A percentile compares a stretch with the other conserved stretches of the same genome.
These are phyloP conservation scores for Tetrahymena thermophila DNA, from an alignment of 73 alveolate genomes.

Conservation along the genomic window DNA sequence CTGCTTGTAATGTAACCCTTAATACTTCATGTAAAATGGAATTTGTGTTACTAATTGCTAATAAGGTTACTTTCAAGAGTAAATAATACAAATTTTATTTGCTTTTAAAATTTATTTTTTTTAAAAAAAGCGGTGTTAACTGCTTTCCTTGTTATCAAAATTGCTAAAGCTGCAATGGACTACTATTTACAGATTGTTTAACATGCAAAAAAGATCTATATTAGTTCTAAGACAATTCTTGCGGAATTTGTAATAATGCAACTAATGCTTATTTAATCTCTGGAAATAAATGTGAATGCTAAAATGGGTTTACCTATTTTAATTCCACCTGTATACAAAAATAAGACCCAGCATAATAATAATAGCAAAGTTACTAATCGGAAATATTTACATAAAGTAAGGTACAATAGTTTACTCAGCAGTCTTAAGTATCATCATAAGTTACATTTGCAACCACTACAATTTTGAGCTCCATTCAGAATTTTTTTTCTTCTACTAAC, in stretches of 20 bases:
- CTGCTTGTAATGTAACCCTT: too few relatives aligned
- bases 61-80: too few relatives aligned
- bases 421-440: neutral
- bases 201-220: neutral
- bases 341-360: too few relatives aligned
- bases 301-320: too few relatives aligned
- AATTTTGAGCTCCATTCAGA: neutral
- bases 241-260: neutral
- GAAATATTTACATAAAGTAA: too few relatives aligned
- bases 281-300: neutral
- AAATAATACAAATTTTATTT: too few relatives aligned
- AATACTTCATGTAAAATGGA: too few relatives aligned
- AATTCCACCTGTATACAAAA: neutral
- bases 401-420: neutral
- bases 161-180: neutral
- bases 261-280: neutral
- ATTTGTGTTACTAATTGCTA: too few relatives aligned
- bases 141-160: neutral
- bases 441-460: neutral
- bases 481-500: neutral
- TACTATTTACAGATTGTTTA: neutral
- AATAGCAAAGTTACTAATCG: too few relatives aligned
- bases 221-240: neutral
- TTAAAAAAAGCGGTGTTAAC: too few relatives aligned
- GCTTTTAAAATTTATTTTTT: too few relatives aligned